These are phyloP conservation scores for Acanthamoeba sp. DNA, from an alignment of 208 protist species.

Conservation along the genomic window DNA sequence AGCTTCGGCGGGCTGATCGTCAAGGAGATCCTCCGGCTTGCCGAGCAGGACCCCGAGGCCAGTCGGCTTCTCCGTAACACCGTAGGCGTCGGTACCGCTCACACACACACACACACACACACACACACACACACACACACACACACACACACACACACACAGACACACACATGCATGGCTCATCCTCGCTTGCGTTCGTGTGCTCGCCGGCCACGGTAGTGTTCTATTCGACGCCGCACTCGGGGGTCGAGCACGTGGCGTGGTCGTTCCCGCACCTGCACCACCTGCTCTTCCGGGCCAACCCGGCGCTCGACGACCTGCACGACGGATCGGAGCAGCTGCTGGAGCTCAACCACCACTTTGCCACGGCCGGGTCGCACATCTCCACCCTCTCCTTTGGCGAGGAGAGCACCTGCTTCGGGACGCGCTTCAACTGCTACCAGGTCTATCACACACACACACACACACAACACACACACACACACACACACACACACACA, in stretches of 20 bases:
- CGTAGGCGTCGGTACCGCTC: not conserved
- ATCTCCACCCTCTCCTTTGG: slow-evolving; percentile 65
- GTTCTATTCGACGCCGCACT: slow-evolving; percentile 32
- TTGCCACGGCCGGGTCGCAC: not conserved
- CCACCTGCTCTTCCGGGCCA: slow-evolving; percentile 37
- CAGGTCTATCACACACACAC: not conserved
- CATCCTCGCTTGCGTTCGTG: not conserved
- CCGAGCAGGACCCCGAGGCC: not conserved
- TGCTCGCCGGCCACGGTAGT: not conserved
- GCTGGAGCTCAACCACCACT: slow-evolving; percentile 5
- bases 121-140: no score
- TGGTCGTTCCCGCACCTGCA: slow-evolving; percentile 44
- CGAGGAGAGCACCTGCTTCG: slow-evolving; percentile 36
- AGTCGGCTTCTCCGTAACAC: not conserved
- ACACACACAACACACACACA: no score
- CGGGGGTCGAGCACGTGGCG: slow-evolving; percentile 8
- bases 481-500: no score
- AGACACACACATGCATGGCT: not conserved
- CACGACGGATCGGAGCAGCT: not conserved
- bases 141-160: no score
- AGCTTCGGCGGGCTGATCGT: slow-evolving; percentile 54
- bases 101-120: no score
- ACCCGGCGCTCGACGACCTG: slow-evolving; percentile 35
- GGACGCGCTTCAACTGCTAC: slow-evolving; percentile 26
- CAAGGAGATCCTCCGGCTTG: slow-evolving; percentile 12